Conservation (phyloP, 495 filamentous ascomycete species). For the Xylaria curta region DNA sequence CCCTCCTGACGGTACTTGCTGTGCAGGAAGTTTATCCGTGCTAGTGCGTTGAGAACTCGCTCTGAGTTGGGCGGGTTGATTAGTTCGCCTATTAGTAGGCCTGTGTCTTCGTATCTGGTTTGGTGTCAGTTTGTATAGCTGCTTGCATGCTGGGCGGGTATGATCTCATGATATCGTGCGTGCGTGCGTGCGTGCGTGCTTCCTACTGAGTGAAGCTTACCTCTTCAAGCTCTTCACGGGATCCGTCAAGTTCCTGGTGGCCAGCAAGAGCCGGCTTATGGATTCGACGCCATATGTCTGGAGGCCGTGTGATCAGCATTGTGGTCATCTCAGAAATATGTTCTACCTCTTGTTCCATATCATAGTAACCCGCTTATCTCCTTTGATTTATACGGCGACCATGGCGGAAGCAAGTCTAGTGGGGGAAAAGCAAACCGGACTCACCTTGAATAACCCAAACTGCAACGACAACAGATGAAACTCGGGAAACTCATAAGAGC, state of each 20-base stretch:
- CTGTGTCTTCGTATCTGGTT: conserved; percentile 65
- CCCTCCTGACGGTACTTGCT: conserved; percentile 62
- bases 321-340: background rate
- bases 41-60: conserved; percentile 58
- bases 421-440: background rate
- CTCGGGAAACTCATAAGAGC: conserved; percentile 64
- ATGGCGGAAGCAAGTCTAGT: background rate
- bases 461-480: conserved; percentile 62
- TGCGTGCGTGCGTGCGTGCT: background rate
- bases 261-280: conserved; percentile 63
- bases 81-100: conserved; percentile 61
- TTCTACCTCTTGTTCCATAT: background rate
- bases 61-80: conserved; percentile 53
- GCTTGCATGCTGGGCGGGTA: background rate
- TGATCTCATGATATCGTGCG: background rate
- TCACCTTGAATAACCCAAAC: conserved; percentile 70
- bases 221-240: conserved; percentile 62
- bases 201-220: conserved; percentile 23
- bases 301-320: conserved; percentile 2
- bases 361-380: background rate
- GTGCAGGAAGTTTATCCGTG: conserved; percentile 73
- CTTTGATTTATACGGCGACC: background rate
- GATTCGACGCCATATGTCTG: conserved; percentile 72
- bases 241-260: conserved; percentile 64
- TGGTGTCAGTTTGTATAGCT: background rate